Base-by-base conservation (phyloP, 2,329 filamentous ascomycete species). In the Trichoderma atrobrunneum region DNA sequence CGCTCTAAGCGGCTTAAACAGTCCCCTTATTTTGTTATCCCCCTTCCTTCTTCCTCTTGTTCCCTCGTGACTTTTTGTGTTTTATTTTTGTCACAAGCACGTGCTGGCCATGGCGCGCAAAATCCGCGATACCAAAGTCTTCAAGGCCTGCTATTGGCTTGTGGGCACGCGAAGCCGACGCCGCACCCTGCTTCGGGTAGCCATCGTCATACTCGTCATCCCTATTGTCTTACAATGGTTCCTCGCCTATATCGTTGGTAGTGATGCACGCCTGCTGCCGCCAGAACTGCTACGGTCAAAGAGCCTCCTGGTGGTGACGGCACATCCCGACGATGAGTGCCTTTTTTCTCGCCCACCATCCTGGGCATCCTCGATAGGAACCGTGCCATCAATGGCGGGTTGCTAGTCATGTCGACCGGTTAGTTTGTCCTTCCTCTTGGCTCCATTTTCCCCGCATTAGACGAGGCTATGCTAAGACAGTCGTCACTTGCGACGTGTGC, bases 311-410 rank as follows among this genome's bases (percentile, higher is more conserved):
- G 76, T 83, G 36, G 80, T 83, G 14, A 83, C 81, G 14, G 81
- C 82, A 3, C 81, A 82, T 54, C 79, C 79, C 16, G 81, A 81
- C 39, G 81, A 82, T 8, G 86, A 86, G 74, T 81, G 79, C 32
- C 76, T 80, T 81, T 80, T 70, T 80, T 80, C 57, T 72, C 79
- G 5, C 79, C 79, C 3, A 78, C 75, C 70, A 79, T 80, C 7
- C 63, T 81, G 39, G 79, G 78, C 32, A 74, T 80, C 10, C 73
- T 80, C 60, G 78, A 78, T 56, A 70, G 78, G n/a, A 78, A 79
- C 63, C 77, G 61, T 57, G 63, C 67, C 1, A 73, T 77, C 11
- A 77, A 72, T 11, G 79, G 79, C 0, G 76, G 76, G 0, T 57
- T 80, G 73, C 70, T 76, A 30, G 79, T 78, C 61, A 79, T 82